phyloP scores from a whole-genome alignment of 2,329 filamentous ascomycete genomes.

The Pseudogymnoascus sp. region DNA sequence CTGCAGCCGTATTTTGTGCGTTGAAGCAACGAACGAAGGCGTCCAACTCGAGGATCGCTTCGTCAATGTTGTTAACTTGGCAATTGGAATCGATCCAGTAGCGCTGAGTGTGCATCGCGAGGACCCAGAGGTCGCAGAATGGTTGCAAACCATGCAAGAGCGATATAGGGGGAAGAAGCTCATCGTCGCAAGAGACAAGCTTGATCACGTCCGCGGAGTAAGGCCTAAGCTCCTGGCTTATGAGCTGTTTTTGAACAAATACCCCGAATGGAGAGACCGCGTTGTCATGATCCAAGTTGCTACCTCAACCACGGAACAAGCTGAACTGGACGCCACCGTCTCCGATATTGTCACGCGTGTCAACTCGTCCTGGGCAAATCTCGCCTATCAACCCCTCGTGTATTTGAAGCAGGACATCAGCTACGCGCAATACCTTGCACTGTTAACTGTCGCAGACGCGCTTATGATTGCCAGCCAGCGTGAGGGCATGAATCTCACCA shows the following conservation, averaged over 20 bases:
- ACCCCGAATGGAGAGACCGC: conserved; percentile 81
- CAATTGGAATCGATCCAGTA: conserved; percentile 85
- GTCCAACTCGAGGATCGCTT: conserved; percentile 89
- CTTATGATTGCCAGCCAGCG: conserved; percentile 92
- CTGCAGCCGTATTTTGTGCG: conserved; percentile 82
- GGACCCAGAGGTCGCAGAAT: conserved; percentile 64
- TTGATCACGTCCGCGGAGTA: conserved; percentile 86
- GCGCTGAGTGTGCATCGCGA: conserved; percentile 64
- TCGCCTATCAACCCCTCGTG: conserved; percentile 86
- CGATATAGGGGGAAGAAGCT: conserved; percentile 82
- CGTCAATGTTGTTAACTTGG: conserved; percentile 74
- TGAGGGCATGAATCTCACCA: conserved; percentile 95
- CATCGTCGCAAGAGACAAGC: conserved; percentile 88
- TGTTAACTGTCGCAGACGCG: conserved; percentile 81
- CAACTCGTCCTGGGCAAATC: conserved; percentile 82
- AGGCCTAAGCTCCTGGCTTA: conserved; percentile 84
- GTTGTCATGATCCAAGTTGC: conserved; percentile 92
- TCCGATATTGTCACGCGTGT: conserved; percentile 92
- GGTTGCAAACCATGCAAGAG: conserved; percentile 73
- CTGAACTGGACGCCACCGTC: conserved; percentile 77
- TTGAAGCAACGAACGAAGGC: conserved; percentile 81
- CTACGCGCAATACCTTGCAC: conserved; percentile 85
- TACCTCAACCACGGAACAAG: conserved; percentile 80
- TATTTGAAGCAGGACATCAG: conserved; percentile 93
- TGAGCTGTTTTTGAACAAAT: conserved; percentile 88